Base-by-base conservation (phyloP, 805 yeast genomes). In the Nakazawaea holstii region DNA sequence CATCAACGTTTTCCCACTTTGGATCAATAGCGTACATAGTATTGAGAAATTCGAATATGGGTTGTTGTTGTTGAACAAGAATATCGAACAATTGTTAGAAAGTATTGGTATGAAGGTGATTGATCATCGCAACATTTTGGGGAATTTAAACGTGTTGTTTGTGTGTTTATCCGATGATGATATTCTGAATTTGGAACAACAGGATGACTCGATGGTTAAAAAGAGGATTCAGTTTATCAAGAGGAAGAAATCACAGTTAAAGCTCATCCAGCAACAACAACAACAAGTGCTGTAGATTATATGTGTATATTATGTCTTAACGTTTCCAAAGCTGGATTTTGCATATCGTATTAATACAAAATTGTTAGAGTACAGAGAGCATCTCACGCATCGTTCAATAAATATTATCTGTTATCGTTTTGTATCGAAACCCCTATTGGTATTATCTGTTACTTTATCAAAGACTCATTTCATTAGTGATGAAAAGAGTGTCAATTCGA, bases 41-140 rank as follows among this genome's bases (percentile, higher is more conserved):
- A 54, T 58, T 26, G 66, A 72, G 49, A 59, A 79, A 29, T 76
- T 77, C 43, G 78, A 79, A 49, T 77, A 74, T 56, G 82, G 73
- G 1, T 58, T 76, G 15, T 65, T 67, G 30, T 57, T 79, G 24
- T 59, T 79, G 36, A 65, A 68, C 47, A 72, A 73, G 51, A 66
- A 76, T 53, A 62, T 78, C 35, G 77, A 76, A 55, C 79, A 76
- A 53, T 45, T 67, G 24, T 61, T 62, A 48, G 67, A 64, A 41
- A 50, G 53, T 26, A 64, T 62, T 36, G 57, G 61, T 2, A 49
- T 65, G 41, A 52, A 54, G 39, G 55, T 58, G 32, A 55, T 62
- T 8, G 69, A 65, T 35, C 61, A 59, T 8, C 54, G 57, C 27
- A 65, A 67, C 46, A 31, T 66, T 10, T 52, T 67, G 28, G 64